Evolutionary conservation across 2,329 filamentous ascomycete genomes (phyloP), one percentile per base, ranked within the genome.

Genomic region (Ceratocystis papillata): DNA sequence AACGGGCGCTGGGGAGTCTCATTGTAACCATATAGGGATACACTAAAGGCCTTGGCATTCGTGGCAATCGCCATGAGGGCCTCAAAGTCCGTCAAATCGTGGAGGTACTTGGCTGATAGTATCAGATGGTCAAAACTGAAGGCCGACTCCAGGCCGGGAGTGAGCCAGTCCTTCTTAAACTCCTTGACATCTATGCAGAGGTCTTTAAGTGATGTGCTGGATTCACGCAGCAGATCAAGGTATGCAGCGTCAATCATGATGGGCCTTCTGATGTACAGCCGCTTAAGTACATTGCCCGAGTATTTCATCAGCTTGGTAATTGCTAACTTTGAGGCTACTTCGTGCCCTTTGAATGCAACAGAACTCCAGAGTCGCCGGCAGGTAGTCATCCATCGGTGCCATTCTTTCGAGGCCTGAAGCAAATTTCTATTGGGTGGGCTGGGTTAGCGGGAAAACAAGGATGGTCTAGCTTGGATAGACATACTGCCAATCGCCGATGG

Each of bases 401-500:
- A 67, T 12, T 12, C 20, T 61, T 62, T 67, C 22, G 28, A 64
- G 22, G 33, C 30, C 7, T 28, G 20, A 3, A 59, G 22, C 20
- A 67, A 15, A 20, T 53, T 50, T 10, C 65, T 67, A 30, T 7
- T 57, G 15, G 28, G 53, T 7, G 7, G 6, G 8, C 25, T 28
- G 17, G 22, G 28, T 57, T 33, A 57, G 53, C 53, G 7, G 17
- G 8, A 30, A 30, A 15, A 30, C 1, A n/a, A 30, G 8, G 50
- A 25, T 22, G 37, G 17, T 30, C 7, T 48, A 20, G 5, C 10
- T 6, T 20, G 37, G 17, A 4, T 8, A 25, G 45, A 63, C 41
- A 48, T 61, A 69, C 66, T 53, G 48, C 17, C 66, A 44, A 20
- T 65, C 63, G 7, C 45, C 20, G 30, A 60, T 45, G 5, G 62